Conservation (phyloP, 2,329 filamentous ascomycete species). For the Furcasterigmium furcatum region DNA sequence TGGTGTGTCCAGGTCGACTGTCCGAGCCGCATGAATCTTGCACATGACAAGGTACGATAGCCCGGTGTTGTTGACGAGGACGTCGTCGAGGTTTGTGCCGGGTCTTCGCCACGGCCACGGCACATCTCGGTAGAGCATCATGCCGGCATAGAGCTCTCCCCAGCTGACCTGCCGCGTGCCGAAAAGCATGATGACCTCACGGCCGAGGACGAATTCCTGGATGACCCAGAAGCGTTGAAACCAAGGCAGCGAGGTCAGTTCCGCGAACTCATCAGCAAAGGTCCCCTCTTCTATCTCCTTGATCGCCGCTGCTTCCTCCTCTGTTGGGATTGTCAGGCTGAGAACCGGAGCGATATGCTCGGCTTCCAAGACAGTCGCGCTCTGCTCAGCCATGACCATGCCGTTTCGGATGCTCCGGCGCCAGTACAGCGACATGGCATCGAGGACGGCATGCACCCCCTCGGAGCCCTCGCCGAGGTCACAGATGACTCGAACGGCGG, state of each 20-base stretch:
- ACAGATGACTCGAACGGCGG: conserved; percentile 16
- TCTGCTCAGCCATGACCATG: not conserved
- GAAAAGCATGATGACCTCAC: not conserved
- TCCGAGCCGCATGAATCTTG: not conserved
- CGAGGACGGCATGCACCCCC: not conserved
- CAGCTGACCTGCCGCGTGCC: not conserved
- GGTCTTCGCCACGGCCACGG: not conserved
- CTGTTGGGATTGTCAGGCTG: not conserved
- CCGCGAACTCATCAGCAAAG: not conserved
- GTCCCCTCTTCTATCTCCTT: not conserved
- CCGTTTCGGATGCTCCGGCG: not conserved
- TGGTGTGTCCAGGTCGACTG: not conserved
- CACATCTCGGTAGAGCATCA: not conserved
- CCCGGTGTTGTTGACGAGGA: not conserved
- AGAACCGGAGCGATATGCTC: not conserved
- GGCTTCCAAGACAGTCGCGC: not conserved
- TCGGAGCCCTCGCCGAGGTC: conserved; percentile 19
- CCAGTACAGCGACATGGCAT: not conserved
- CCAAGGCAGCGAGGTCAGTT: conserved; percentile 14
- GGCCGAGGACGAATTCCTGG: conserved; percentile 9
- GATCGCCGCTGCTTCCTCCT: not conserved
- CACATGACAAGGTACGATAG: not conserved
- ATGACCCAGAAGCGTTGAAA: conserved; percentile 17
- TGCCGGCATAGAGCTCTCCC: not conserved
- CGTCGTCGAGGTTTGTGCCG: not conserved